phyloP scores from a whole-genome alignment of 176 grass and related monocot species.

The Carex cristatella region DNA sequence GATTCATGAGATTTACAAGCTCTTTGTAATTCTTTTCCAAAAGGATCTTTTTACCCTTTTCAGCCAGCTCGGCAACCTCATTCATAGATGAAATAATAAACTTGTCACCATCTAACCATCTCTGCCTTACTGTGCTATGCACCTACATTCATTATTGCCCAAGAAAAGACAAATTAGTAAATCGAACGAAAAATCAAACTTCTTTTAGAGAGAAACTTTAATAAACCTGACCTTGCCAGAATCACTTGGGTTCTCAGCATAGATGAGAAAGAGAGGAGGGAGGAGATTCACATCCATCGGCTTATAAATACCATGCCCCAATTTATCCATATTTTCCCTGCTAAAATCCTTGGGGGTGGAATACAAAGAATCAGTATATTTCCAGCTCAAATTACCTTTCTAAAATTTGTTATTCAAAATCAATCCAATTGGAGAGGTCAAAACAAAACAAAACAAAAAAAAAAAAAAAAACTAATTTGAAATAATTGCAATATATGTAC shows the following conservation, averaged over 20 bases:
- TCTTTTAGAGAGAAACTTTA: background rate
- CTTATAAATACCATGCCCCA: constrained; percentile 69
- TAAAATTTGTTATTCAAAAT: too few relatives aligned
- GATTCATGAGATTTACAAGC: constrained; percentile 52
- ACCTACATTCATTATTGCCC: constrained; percentile 30
- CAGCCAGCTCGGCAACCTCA: constrained; percentile 52
- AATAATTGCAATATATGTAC: background rate
- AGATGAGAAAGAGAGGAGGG: constrained; percentile 68
- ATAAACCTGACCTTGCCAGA: constrained; percentile 68
- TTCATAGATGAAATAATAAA: constrained; percentile 61
- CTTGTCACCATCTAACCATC: constrained; percentile 66
- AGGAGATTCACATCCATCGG: constrained; percentile 50
- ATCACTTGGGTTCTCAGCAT: constrained; percentile 81
- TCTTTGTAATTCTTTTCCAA: constrained; percentile 42
- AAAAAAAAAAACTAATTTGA: background rate
- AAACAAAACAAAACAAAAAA: background rate
- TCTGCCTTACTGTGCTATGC: constrained; percentile 67
- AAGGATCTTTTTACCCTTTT: constrained; percentile 43
- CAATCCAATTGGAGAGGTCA: background rate
- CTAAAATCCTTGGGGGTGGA: constrained; percentile 51
- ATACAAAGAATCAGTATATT: too few relatives aligned
- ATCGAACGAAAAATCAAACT: background rate
- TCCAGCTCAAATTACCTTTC: too few relatives aligned
- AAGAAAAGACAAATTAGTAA: background rate
- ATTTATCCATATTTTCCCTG: constrained; percentile 68